Evolutionary conservation across 1,284 basidiomycete genomes (phyloP), one percentile per base, ranked within the genome.

Genomic region (Xanthoconium separans): DNA sequence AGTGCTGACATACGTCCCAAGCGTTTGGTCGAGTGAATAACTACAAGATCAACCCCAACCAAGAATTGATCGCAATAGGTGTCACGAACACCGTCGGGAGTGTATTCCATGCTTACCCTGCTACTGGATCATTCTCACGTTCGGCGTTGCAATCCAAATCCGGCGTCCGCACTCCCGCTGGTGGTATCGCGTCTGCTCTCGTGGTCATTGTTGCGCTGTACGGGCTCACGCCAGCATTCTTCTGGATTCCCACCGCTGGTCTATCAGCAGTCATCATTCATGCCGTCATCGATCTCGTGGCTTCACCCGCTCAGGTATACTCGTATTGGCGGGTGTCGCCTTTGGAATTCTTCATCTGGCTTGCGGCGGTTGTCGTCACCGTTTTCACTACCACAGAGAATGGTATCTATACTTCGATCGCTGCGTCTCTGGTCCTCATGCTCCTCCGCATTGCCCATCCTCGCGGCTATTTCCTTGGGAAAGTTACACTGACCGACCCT

Each of bases 31-130:
- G 96, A 56, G 73, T 98, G 59, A 98, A 99, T 72, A 89, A 89
- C 36, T 99, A 99, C 81, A 98, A 94, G 73, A 98, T 99, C 72
- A 88, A 98, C 68, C 95, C 96, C 15, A 95, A 95, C 75, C 96
- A 98, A 73, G 96, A 98, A 72, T 82, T 98, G 49, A 90, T 98
- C 63, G 95, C 97, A 40, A 98, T 99, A 61, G 96, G 97, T 41
- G 94, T 98, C n/a, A 87, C 93, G 11, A 96, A 95, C 70, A 88
- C 88, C 1, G 67, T 95, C 58, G 93, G 93, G 13, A 88, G 89
- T 9, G 77, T 88, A 60, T 97, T 98, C 71, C 83, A 85, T 54
- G 96, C 93, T 2, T 99, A 98, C 72, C 95, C 96, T 8, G 93
- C 95, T 0, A 99, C 97, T 8, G 97, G 96, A 15, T 98, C 95